A percentile compares a stretch with the other conserved stretches of the same genome.
Conservation (phyloP, 2,329 filamentous ascomycete genomes). For the Talaromyces sp. region DNA sequence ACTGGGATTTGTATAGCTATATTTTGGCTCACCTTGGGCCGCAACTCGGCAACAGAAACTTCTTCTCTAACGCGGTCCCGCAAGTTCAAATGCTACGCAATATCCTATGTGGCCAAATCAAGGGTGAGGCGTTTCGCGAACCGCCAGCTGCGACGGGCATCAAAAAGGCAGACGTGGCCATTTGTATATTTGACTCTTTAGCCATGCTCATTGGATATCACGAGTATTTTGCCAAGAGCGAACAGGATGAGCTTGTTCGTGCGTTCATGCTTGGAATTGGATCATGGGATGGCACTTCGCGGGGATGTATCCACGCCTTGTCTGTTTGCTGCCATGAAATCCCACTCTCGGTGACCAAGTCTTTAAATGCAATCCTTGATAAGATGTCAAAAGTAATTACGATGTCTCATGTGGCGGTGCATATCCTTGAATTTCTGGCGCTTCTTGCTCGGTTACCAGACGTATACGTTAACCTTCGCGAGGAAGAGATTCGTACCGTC, state of each 20-base stretch:
- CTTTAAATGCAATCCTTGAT: slow-evolving; percentile 77
- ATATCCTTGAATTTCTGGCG: slow-evolving; percentile 93
- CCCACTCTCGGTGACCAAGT: slow-evolving; percentile 79
- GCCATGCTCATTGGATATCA: slow-evolving; percentile 91
- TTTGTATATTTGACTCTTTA: slow-evolving; percentile 81
- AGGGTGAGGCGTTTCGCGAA: slow-evolving; percentile 71
- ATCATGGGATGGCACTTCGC: slow-evolving; percentile 79
- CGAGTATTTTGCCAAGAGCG: slow-evolving; percentile 72
- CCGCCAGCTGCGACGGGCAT: slow-evolving; percentile 74
- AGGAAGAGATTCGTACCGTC: slow-evolving; percentile 88
- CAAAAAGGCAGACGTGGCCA: slow-evolving; percentile 80
- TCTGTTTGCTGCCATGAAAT: slow-evolving; percentile 95
- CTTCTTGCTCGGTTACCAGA: slow-evolving; percentile 79
- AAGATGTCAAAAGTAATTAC: slow-evolving; percentile 97
- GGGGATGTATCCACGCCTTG: slow-evolving; percentile 89
- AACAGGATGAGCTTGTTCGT: slow-evolving; percentile 84
- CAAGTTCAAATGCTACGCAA: slow-evolving; percentile 73
- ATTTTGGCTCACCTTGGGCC: slow-evolving; percentile 79
- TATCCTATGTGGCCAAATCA: slow-evolving; percentile 77
- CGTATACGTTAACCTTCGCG: slow-evolving; percentile 80
- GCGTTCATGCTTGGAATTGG: slow-evolving; percentile 82
- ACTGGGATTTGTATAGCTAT: slow-evolving; percentile 94
- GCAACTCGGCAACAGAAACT: slow-evolving; percentile 82
- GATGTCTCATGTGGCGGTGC: slow-evolving; percentile 82
- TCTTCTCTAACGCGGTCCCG: slow-evolving; percentile 70